Evolutionary conservation across 306 rosid species (phyloP).

Genomic region (Quercus rubra): DNA sequence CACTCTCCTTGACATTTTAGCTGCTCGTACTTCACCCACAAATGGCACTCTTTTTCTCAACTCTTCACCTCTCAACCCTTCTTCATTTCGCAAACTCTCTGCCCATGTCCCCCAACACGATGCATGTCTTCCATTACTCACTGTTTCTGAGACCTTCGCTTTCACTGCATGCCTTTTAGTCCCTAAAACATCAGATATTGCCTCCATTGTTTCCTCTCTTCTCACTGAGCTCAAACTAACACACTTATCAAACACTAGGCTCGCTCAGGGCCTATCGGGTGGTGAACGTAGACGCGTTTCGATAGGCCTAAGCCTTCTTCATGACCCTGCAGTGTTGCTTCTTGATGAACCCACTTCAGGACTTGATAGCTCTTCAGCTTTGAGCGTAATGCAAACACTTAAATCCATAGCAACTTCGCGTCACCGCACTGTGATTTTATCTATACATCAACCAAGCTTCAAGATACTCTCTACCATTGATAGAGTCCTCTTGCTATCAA

Average conservation of each 20-base stretch:
- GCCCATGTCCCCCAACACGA: conserved; percentile 93
- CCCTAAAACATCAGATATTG: conserved; percentile 41
- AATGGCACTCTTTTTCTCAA: conserved; percentile 62
- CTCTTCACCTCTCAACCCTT: conserved; percentile 64
- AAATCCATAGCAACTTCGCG: conserved; percentile 60
- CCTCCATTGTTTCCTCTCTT: conserved; percentile 44
- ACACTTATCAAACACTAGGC: conserved; percentile 63
- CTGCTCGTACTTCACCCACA: conserved; percentile 67
- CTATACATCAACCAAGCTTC: conserved; percentile 91
- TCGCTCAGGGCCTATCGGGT: conserved; percentile 65
- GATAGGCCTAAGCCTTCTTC: conserved; percentile 79
- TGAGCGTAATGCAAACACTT: conserved; percentile 72
- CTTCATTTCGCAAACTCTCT: conserved; percentile 79
- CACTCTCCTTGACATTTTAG: conserved; percentile 83
- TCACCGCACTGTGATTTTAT: conserved; percentile 64
- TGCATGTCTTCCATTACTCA: conserved; percentile 69
- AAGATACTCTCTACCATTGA: conserved; percentile 74
- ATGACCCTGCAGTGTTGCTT: conserved; percentile 73
- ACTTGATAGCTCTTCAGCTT: conserved; percentile 77
- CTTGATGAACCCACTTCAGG: conserved; percentile 98
- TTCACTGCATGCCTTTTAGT: conserved; percentile 70
- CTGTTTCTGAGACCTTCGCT: conserved; percentile 78
- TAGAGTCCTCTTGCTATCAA: conserved; percentile 54
- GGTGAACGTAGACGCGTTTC: conserved; percentile 85
- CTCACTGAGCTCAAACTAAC: conserved; percentile 56